Evolutionary conservation across 352 stramenopile species (phyloP).

Genomic region (Pythium scleroteichum): DNA sequence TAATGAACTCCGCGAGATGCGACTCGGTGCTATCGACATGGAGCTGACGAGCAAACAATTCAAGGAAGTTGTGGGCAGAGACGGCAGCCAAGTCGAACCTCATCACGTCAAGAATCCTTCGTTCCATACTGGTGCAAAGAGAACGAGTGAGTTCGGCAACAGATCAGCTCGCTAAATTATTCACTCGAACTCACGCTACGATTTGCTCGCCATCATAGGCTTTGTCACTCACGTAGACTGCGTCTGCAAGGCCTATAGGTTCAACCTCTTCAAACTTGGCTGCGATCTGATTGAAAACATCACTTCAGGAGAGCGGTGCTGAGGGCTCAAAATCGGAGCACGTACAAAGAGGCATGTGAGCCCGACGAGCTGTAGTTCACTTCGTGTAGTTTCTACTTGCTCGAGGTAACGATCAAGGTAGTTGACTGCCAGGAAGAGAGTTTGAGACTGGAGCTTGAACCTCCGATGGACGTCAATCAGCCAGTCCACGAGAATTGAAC

Average conservation of each 20-base stretch:
- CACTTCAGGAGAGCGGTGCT: not conserved
- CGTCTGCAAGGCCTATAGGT: constrained; percentile 94
- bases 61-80: constrained; percentile 94
- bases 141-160: not conserved
- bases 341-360: constrained; percentile 92
- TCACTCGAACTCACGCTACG: constrained; percentile 37
- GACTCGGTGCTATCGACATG: constrained; percentile 36
- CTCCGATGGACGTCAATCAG: constrained; percentile 97
- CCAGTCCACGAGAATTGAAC: constrained; percentile 74
- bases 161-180: not conserved
- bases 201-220: constrained; percentile 90
- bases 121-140: constrained; percentile 84
- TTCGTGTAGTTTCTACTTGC: constrained; percentile 81
- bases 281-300: constrained; percentile 60
- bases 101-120: constrained; percentile 94
- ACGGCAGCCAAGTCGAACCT: constrained; percentile 97
- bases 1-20: constrained; percentile 60
- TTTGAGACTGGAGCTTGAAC: constrained; percentile 97
- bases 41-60: constrained; percentile 92
- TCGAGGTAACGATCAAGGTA: constrained; percentile 98
- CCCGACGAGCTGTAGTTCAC: constrained; percentile 97
- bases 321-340: not conserved
- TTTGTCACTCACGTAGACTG: constrained; percentile 98
- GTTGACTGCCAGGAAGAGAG: constrained; percentile 98
- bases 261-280: constrained; percentile 99